Percentiles rank a stretch among this genome's conserved stretches.
phyloP scores from a whole-genome alignment of 345 rosid species.

The Salix koriyanagi region DNA sequence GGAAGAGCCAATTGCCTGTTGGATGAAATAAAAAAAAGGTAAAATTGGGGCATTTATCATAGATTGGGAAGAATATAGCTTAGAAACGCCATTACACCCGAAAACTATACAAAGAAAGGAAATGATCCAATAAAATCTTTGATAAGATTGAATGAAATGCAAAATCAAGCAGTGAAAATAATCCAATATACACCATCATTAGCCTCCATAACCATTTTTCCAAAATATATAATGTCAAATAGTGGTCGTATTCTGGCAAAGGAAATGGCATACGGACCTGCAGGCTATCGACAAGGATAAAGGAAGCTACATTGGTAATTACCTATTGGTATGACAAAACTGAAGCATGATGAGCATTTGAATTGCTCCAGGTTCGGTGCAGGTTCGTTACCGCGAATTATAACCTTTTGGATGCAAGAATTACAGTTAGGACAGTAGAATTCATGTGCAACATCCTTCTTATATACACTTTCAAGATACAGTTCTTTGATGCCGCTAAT shows the following conservation, averaged over 20 bases:
- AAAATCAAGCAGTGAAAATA: too few relatives aligned
- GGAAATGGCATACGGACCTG: too few relatives aligned
- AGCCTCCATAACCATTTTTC: too few relatives aligned
- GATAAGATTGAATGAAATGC: too few relatives aligned
- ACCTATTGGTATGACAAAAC: slow-evolving; percentile 17
- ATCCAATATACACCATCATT: too few relatives aligned
- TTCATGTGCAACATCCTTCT: slow-evolving; percentile 4
- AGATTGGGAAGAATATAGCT: background rate
- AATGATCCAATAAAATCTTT: too few relatives aligned
- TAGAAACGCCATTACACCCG: background rate
- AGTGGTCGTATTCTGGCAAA: background rate
- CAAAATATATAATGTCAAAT: background rate
- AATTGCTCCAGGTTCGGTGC: background rate
- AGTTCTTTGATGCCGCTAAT: background rate
- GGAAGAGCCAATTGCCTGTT: background rate
- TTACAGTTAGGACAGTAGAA: slow-evolving; percentile 20
- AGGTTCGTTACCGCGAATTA: background rate
- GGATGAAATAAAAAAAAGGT: background rate
- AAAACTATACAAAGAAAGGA: background rate
- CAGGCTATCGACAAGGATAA: background rate
- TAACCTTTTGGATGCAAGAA: slow-evolving; percentile 17
- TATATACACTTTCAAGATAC: background rate
- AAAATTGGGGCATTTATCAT: background rate
- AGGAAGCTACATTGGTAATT: background rate
- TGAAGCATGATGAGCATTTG: slow-evolving; percentile 18